phyloP scores from a whole-genome alignment of 352 stramenopile genomes.

The Globisporangium lucens region DNA sequence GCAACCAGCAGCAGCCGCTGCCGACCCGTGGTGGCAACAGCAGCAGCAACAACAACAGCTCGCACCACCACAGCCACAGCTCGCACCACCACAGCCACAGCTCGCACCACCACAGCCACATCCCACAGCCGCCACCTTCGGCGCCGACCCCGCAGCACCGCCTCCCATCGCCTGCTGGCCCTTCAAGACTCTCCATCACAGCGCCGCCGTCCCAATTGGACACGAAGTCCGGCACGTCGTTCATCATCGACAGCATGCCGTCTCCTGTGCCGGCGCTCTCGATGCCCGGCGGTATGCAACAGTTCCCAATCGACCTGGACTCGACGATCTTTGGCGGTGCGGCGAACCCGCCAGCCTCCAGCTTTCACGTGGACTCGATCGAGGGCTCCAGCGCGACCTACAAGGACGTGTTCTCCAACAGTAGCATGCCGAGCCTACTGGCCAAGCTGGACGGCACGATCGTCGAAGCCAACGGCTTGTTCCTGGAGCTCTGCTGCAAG shows the following conservation, averaged over 20 bases:
- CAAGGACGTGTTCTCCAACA: conserved; percentile 69
- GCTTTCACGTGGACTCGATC: conserved; percentile 35
- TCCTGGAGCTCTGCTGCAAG: conserved; percentile 76
- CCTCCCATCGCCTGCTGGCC: conserved; percentile 30
- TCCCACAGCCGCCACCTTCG: conserved; percentile 26
- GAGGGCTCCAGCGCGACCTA: conserved; percentile 70
- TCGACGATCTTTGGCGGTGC: conserved; percentile 30
- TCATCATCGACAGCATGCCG: conserved; percentile 79
- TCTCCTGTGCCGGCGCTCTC: conserved; percentile 68
- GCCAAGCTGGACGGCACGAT: conserved; percentile 78
- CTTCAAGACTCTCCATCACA: conserved; percentile 46
- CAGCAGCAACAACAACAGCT: conserved; percentile 19
- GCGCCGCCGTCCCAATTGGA: conserved; percentile 27
- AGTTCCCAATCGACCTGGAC: conserved; percentile 66
- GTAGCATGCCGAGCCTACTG: conserved; percentile 75
- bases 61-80: conserved; percentile 5
- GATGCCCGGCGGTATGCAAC: conserved; percentile 57
- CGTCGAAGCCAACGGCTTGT: conserved; percentile 73
- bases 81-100: too few species aligned
- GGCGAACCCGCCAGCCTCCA: conserved; percentile 14
- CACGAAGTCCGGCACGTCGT: conserved; percentile 40
- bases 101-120: conserved; percentile 4
- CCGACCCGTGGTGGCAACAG: conserved; percentile 7
- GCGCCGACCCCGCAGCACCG: conserved; percentile 20
- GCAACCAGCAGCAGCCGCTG: conserved; percentile 37